Conservation (phyloP, 495 filamentous ascomycete genomes). For the Cercophora samala region DNA sequence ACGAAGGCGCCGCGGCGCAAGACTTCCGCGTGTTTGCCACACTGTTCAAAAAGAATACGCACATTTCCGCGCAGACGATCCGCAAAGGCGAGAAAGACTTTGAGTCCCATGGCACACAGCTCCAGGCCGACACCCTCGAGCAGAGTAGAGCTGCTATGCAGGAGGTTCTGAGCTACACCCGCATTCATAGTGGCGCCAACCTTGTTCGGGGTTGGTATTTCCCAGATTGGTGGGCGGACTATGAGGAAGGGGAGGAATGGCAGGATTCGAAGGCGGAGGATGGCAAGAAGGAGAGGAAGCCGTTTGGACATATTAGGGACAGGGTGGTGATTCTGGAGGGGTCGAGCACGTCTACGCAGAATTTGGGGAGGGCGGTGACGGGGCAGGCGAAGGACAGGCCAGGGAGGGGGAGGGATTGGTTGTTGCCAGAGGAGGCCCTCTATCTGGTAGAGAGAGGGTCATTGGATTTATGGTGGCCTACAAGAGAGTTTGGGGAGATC, state of each 20-base stretch:
- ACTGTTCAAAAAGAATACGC: conserved; percentile 46
- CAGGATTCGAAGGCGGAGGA: conserved; percentile 27
- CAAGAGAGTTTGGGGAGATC: conserved; percentile 39
- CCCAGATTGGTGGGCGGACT: conserved; percentile 42
- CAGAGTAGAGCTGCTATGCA: conserved; percentile 88
- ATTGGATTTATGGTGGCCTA: conserved; percentile 80
- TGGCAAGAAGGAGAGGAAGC: conserved; percentile 30
- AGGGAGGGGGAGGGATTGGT: conserved; percentile 61
- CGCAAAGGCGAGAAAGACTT: conserved; percentile 88
- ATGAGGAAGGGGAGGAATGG: conserved; percentile 20
- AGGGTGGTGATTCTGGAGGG: conserved; percentile 50
- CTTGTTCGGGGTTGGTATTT: conserved; percentile 57
- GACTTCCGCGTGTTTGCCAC: conserved; percentile 59
- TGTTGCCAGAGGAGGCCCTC: conserved; percentile 89
- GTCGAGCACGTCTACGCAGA: conserved; percentile 37
- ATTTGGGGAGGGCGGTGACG: conserved; percentile 44
- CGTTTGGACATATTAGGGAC: conserved; percentile 42
- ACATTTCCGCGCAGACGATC: conserved; percentile 44
- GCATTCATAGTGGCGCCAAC: conserved; percentile 52
- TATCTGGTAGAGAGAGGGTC: conserved; percentile 84
- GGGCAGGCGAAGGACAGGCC: conserved; percentile 40
- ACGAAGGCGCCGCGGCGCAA: conserved; percentile 62
- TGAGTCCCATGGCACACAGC: conserved; percentile 80
- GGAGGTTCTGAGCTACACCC: conserved; percentile 70
- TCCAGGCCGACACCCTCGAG: conserved; percentile 71